Percentiles rank a stretch among this genome's conserved stretches.
Conservation (phyloP, 2,329 filamentous ascomycete species). For the Chrysoporthe austroafricana region DNA sequence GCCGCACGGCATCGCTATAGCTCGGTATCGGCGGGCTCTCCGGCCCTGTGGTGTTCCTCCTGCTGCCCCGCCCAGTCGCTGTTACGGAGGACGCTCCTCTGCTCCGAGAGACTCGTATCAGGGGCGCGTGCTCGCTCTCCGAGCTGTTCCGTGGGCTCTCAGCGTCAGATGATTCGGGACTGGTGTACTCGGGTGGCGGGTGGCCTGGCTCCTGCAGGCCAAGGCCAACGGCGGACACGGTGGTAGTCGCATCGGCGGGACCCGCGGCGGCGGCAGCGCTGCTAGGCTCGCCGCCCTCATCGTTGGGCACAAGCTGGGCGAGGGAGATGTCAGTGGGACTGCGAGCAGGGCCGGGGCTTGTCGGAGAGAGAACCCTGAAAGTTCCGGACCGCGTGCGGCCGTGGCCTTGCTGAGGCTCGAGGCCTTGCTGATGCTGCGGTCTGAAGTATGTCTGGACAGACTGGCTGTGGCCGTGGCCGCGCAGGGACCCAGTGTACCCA, state of each 20-base stretch:
- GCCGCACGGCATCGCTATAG: constrained; percentile 74
- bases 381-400: constrained; percentile 75
- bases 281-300: constrained; percentile 75
- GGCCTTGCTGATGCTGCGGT: constrained; percentile 43
- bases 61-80: constrained; percentile 33
- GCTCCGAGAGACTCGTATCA: constrained; percentile 55
- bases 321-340: constrained; percentile 96
- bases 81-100: constrained; percentile 55
- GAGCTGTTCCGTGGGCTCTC: constrained; percentile 60
- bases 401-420: constrained; percentile 62
- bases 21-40: constrained; percentile 73
- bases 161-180: constrained; percentile 64
- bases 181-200: constrained; percentile 74
- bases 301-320: constrained; percentile 75
- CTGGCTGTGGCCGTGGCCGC: constrained; percentile 49
- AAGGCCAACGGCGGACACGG: constrained; percentile 44
- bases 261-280: constrained; percentile 42
- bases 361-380: constrained; percentile 73
- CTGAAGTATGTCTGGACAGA: constrained; percentile 49
- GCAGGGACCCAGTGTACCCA: constrained; percentile 47
- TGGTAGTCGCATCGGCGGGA: constrained; percentile 37
- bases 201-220: constrained; percentile 60
- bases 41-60: constrained; percentile 34
- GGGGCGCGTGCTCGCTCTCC: constrained; percentile 58
- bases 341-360: constrained; percentile 85